Evolutionary conservation across 768 basidiomycete genomes (phyloP).

Genomic region (Chalciporus sphaerocephalus): DNA sequence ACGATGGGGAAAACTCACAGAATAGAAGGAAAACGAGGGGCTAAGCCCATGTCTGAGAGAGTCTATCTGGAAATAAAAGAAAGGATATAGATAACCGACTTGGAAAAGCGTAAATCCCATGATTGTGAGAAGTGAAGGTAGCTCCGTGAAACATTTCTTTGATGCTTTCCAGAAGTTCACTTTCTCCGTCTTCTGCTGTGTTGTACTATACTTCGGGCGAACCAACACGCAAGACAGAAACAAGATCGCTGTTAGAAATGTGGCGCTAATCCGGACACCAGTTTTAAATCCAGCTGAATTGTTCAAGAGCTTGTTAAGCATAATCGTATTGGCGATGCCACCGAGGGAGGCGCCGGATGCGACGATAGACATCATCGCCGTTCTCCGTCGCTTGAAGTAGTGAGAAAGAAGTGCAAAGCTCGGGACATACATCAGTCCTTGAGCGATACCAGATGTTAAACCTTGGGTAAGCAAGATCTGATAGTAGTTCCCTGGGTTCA

Average conservation of each 20-base stretch:
- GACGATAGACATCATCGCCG: constrained; percentile 43
- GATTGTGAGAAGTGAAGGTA: constrained; percentile 24
- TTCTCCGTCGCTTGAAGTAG: constrained; percentile 39
- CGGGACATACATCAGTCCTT: constrained; percentile 44
- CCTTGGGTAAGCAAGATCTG: constrained; percentile 46
- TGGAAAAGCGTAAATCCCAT: constrained; percentile 29
- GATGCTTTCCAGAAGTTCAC: constrained; percentile 15
- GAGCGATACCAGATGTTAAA: constrained; percentile 38
- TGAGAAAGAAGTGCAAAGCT: constrained; percentile 41
- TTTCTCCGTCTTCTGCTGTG: neutral
- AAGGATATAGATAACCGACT: constrained; percentile 44
- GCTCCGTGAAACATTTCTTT: constrained; percentile 21
- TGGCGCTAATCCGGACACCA: constrained; percentile 38
- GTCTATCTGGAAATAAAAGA: constrained; percentile 57
- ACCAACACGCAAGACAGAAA: constrained; percentile 37
- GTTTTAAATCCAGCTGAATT: constrained; percentile 42
- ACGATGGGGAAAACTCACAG: constrained; percentile 29
- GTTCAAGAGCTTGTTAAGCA: constrained; percentile 48
- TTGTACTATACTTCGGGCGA: constrained; percentile 28
- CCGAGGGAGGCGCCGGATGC: constrained; percentile 50
- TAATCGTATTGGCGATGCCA: constrained; percentile 53
- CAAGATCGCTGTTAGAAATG: constrained; percentile 36
- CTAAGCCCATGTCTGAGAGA: constrained; percentile 46
- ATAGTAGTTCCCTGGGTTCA: constrained; percentile 32
- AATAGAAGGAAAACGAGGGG: constrained; percentile 49